Percentiles rank a stretch among this genome's conserved stretches.
phyloP scores from a whole-genome alignment of 1,284 basidiomycete species.

The Ustilago tritici region DNA sequence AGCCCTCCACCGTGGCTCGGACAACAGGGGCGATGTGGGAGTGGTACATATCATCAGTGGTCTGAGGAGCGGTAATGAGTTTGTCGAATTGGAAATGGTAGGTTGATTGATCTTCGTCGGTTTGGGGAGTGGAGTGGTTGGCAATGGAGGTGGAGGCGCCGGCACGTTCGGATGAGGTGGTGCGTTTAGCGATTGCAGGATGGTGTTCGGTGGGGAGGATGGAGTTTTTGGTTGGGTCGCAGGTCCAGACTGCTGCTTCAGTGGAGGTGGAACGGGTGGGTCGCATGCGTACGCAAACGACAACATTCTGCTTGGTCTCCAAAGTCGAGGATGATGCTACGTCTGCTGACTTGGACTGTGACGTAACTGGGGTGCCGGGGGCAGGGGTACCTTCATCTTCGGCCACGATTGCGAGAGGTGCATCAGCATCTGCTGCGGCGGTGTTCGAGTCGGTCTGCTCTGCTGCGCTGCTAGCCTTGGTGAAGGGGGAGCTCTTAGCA shows the following conservation, averaged over 20 bases:
- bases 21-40: constrained; percentile 72
- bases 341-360: constrained; percentile 18
- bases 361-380: not conserved
- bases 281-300: constrained; percentile 66
- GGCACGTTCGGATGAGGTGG: constrained; percentile 49
- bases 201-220: constrained; percentile 66
- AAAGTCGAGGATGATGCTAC: not conserved
- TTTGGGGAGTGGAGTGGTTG: constrained; percentile 22
- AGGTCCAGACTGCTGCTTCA: constrained; percentile 50
- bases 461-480: constrained; percentile 14
- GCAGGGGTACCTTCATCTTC: constrained; percentile 20
- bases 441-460: not conserved
- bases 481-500: constrained; percentile 44
- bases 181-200: constrained; percentile 64
- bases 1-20: constrained; percentile 91
- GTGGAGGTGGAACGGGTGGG: constrained; percentile 26
- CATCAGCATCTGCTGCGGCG: constrained; percentile 5
- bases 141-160: constrained; percentile 20
- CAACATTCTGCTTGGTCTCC: constrained; percentile 61
- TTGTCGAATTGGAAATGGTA: constrained; percentile 68
- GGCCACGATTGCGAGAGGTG: constrained; percentile 15
- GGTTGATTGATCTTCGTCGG: constrained; percentile 40
- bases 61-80: constrained; percentile 45
- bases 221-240: constrained; percentile 47
- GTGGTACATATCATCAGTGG: constrained; percentile 69